A percentile compares a stretch with the other conserved stretches of the same genome.
Evolutionary conservation across 306 rosid species (phyloP).

Genomic region (Rubus parviflorus): DNA sequence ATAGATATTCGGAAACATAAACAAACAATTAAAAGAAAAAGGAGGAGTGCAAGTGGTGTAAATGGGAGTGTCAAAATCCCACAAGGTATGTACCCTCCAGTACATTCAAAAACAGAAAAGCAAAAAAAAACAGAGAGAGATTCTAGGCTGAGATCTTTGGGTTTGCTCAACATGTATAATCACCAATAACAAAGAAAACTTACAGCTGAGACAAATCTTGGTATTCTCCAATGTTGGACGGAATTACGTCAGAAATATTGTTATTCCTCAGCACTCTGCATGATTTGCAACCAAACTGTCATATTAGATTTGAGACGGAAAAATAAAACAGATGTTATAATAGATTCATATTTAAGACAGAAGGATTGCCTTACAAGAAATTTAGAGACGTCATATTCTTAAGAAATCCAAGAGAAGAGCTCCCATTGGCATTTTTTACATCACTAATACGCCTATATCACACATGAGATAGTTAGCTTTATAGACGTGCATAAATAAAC

Average conservation of each 20-base stretch:
- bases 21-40: too few relatives aligned
- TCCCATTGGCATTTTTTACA: conserved; percentile 64
- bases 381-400: conserved; percentile 62
- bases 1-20: too few relatives aligned
- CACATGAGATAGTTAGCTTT: conserved; percentile 28
- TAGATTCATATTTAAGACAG: conserved; percentile 6
- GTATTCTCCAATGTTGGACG: conserved; percentile 59
- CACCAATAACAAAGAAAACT: conserved; percentile 29
- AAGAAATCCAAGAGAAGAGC: conserved; percentile 66
- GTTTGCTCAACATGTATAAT: neutral
- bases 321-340: neutral
- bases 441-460: conserved; percentile 52
- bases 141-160: neutral
- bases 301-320: neutral
- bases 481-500: neutral
- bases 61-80: too few relatives aligned
- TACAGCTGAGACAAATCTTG: conserved; percentile 49
- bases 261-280: conserved; percentile 72
- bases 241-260: conserved; percentile 66
- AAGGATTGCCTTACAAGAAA: conserved; percentile 47
- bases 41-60: too few relatives aligned
- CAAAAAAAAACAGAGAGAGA: too few relatives aligned
- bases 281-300: conserved; percentile 21
- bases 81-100: too few relatives aligned
- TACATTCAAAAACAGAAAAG: too few relatives aligned